phyloP scores from a whole-genome alignment of 345 rosid genomes.

The Nasturtium officinale region DNA sequence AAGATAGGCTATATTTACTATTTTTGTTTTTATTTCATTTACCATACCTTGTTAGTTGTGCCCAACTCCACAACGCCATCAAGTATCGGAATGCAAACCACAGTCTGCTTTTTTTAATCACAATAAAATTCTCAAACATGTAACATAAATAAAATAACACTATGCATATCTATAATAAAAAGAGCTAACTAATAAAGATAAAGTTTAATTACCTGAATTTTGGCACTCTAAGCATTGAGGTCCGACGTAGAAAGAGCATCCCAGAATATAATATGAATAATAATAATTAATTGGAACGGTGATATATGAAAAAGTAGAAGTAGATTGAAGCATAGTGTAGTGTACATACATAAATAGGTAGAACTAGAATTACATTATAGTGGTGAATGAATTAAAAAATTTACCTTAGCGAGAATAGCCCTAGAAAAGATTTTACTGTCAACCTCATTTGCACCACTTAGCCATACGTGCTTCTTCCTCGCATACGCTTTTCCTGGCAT shows the following conservation, averaged over 20 bases:
- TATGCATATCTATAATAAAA: not conserved
- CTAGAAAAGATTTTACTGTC: constrained; percentile 92
- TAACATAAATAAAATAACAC: not conserved
- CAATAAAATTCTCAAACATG: constrained; percentile 9
- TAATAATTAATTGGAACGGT: not conserved
- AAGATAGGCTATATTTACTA: not conserved
- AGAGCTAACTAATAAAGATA: not conserved
- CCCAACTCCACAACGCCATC: constrained; percentile 94
- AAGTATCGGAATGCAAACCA: constrained; percentile 84
- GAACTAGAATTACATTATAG: constrained; percentile 6
- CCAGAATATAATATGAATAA: not conserved
- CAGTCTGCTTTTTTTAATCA: constrained; percentile 59
- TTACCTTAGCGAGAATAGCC: constrained; percentile 96
- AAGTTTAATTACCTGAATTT: constrained; percentile 21
- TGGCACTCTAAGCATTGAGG: constrained; percentile 31
- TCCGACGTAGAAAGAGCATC: constrained; percentile 14
- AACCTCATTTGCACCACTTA: constrained; percentile 75
- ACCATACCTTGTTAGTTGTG: constrained; percentile 64
- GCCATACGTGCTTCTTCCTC: constrained; percentile 82
- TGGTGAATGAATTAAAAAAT: not conserved
- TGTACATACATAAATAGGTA: constrained; percentile 2
- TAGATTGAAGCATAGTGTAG: not conserved
- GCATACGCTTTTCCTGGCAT: constrained; percentile 94
- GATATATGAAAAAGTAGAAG: not conserved
- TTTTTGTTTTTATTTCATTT: not conserved